Evolutionary conservation across 1,284 basidiomycete species (phyloP), one percentile per base, ranked within the genome.

Genomic region (Sanghuangporus sanghuang): DNA sequence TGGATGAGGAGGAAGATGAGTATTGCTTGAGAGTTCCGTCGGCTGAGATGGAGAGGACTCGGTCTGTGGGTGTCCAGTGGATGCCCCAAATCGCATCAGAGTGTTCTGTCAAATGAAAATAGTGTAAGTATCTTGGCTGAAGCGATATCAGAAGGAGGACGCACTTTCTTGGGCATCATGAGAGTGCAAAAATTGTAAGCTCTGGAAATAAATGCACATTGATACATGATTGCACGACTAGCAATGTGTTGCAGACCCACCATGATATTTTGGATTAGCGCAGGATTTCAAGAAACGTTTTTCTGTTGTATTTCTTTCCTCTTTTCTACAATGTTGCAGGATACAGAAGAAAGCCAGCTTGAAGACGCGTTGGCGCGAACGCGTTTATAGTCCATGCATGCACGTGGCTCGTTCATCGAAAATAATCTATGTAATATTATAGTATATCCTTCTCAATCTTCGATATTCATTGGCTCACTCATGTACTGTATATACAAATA

Each of bases 81-180:
- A 90, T 77, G 65, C 86, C 91, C 85, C 93, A 95, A 58, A 95
- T 80, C 53, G 92, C 86, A 74, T 94, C 93, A 59, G 79, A 77
- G 73, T 94, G 92, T n/a, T 87, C 91, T 92, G 76, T 62, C 50
- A 61, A n/a, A 11, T n/a, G 44, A n/a, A 18, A 46, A 5, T 64
- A 35, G 56, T 49, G 57, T 58, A 64, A 60, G 64, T 2, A 32
- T 57, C 54, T 46, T n/a, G 36, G 32, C 42, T 18, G 52, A 50
- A 61, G 32, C 14, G 21, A 3, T 64, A 57, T 57, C 65, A 60
- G 62, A 54, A 63, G 68, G 54, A 54, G 64, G 66, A 62, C 81
- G 72, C 83, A 90, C 88, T 83, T 85, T 90, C 88, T 78, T 82
- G 79, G 73, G 83, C 85, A 71, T 89, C 86, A 68, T 86, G 82